These are phyloP conservation scores for Saccharomyces paradoxus DNA, from an alignment of 805 yeast species.

Conservation along the genomic window DNA sequence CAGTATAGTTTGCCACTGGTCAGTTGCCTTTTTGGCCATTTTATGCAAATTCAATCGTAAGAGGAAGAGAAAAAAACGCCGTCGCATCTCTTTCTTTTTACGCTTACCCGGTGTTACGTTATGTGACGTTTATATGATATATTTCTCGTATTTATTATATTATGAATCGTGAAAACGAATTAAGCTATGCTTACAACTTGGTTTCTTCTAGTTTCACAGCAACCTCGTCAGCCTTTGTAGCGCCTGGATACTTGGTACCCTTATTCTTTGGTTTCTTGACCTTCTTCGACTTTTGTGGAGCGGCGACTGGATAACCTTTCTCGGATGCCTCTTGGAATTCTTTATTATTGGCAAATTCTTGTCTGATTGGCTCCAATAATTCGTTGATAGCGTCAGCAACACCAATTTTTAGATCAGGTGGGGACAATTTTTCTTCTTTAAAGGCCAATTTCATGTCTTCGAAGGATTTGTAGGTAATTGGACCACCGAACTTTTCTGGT, in stretches of 20 bases:
- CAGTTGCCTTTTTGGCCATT: neutral
- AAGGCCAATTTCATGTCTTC: conserved; percentile 66
- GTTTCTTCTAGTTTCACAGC: conserved; percentile 20
- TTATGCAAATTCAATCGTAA: neutral
- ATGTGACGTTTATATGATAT: neutral
- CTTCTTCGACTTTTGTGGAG: conserved; percentile 49
- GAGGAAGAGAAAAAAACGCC: neutral
- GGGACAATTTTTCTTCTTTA: conserved; percentile 67
- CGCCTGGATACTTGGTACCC: conserved; percentile 87
- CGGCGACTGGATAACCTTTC: conserved; percentile 79
- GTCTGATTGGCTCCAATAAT: conserved; percentile 77
- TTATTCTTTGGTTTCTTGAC: conserved; percentile 77
- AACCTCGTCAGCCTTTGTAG: conserved; percentile 24
- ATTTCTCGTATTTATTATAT: neutral
- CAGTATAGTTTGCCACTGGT: neutral
- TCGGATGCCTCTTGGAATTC: conserved; percentile 70
- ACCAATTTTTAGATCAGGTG: conserved; percentile 91
- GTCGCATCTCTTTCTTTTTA: neutral
- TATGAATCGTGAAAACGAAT: neutral
- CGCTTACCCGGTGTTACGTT: neutral
- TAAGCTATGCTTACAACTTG: neutral
- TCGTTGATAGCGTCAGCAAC: conserved; percentile 77
- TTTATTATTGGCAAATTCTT: conserved; percentile 47
- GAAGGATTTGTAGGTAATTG: conserved; percentile 60
- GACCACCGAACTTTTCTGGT: conserved; percentile 97